These are phyloP conservation scores for Euptelea pleiosperma DNA, from an alignment of 164 flowering plant species.

Conservation along the genomic window DNA sequence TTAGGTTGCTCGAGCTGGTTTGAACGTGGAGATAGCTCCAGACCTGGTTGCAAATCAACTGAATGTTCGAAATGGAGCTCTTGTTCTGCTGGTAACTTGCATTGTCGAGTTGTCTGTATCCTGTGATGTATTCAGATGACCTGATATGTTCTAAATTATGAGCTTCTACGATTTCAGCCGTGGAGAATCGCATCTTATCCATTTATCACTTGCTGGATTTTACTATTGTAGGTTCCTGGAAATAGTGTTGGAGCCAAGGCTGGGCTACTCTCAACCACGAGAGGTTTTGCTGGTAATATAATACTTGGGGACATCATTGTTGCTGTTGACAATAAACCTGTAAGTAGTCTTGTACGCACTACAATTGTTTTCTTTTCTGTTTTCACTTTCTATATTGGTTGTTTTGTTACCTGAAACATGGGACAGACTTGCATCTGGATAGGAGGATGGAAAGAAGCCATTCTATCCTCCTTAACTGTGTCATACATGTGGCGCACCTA, in stretches of 20 bases:
- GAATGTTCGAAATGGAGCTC: slow-evolving; percentile 90
- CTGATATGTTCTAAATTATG: not conserved
- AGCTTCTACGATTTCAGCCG: not conserved
- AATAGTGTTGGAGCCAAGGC: slow-evolving; percentile 81
- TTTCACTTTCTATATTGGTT: not conserved
- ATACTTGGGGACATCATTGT: slow-evolving; percentile 79
- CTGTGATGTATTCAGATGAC: not conserved
- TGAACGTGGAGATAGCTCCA: slow-evolving; percentile 80
- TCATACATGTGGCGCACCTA: not conserved
- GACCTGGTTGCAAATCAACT: slow-evolving; percentile 86
- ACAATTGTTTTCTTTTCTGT: not conserved
- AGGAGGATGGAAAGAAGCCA: not conserved
- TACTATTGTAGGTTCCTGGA: slow-evolving; percentile 57
- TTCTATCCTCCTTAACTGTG: too few species aligned
- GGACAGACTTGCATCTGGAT: not conserved
- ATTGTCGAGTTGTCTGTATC: not conserved
- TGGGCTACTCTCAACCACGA: slow-evolving; percentile 69
- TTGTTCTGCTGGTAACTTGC: slow-evolving; percentile 60
- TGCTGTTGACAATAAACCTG: slow-evolving; percentile 72
- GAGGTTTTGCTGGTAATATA: slow-evolving; percentile 93
- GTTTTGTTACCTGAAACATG: not conserved
- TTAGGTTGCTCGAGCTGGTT: slow-evolving; percentile 80
- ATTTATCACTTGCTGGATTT: slow-evolving; percentile 1
- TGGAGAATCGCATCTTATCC: not conserved
- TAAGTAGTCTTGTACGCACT: slow-evolving; percentile 30